Conservation (phyloP, 148 eudicot genomes). For the Spergularia marina region DNA sequence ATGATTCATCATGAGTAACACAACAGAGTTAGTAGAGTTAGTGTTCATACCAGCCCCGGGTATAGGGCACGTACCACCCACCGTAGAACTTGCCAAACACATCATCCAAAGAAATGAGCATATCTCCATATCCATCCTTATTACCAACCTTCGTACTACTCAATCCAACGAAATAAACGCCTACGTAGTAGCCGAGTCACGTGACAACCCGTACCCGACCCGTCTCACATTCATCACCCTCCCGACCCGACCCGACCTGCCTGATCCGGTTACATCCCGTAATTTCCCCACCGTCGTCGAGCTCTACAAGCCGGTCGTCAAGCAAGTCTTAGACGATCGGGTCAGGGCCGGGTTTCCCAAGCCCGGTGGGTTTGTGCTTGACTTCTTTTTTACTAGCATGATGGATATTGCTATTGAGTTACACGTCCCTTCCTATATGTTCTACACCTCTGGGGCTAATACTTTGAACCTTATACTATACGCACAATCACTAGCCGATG, state of each 20-base stretch:
- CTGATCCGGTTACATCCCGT: background rate
- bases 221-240: slow-evolving; percentile 15
- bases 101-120: slow-evolving; percentile 30
- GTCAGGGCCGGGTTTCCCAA: background rate
- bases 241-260: slow-evolving; percentile 12
- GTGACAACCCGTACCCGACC: background rate
- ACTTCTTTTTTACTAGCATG: slow-evolving; percentile 33
- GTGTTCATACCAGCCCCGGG: background rate
- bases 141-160: slow-evolving; percentile 30
- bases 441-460: slow-evolving; percentile 29
- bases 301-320: slow-evolving; percentile 27
- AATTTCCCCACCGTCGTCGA: slow-evolving; percentile 3
- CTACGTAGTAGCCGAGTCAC: slow-evolving; percentile 18
- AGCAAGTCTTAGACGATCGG: slow-evolving; percentile 25
- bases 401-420: slow-evolving; percentile 40
- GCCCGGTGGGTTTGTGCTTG: slow-evolving; percentile 32
- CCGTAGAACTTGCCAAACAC: slow-evolving; percentile 44
- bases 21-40: background rate
- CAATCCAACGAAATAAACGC: slow-evolving; percentile 3
- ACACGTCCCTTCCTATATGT: slow-evolving; percentile 31
- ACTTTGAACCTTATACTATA: slow-evolving; percentile 27
- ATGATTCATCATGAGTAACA: too few relatives aligned
- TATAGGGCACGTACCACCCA: slow-evolving; percentile 18
- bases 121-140: slow-evolving; percentile 33
- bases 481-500: slow-evolving; percentile 16